A percentile compares a stretch with the other conserved stretches of the same genome.
Evolutionary conservation across 108 stramenopile species (phyloP).

Genomic region (Skeletonema marinoi): DNA sequence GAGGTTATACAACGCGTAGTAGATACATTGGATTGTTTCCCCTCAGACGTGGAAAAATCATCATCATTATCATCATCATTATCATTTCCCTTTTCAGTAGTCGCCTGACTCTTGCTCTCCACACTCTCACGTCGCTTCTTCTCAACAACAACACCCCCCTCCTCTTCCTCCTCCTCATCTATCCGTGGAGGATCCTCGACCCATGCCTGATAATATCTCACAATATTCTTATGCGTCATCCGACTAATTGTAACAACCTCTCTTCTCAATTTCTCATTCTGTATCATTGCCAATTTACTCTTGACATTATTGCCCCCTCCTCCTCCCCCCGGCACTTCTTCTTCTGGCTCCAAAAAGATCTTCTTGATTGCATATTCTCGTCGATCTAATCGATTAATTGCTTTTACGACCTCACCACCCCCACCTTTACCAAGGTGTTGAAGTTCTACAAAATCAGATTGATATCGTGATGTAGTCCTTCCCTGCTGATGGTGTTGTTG

Average conservation of each 20-base stretch:
- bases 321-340: slow-evolving; percentile 21
- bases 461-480: slow-evolving; percentile 54
- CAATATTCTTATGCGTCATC: slow-evolving; percentile 84
- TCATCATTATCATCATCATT: too few relatives aligned
- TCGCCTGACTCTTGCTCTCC: slow-evolving; percentile 10
- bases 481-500: background rate
- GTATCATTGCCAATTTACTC: slow-evolving; percentile 52
- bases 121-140: background rate
- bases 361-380: slow-evolving; percentile 83
- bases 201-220: slow-evolving; percentile 85
- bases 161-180: slow-evolving; percentile 4
- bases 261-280: slow-evolving; percentile 77
- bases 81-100: slow-evolving; percentile 8
- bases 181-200: slow-evolving; percentile 43
- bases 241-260: slow-evolving; percentile 87
- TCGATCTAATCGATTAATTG: slow-evolving; percentile 79
- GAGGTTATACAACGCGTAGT: too few relatives aligned
- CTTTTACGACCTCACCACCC: slow-evolving; percentile 85
- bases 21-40: too few relatives aligned
- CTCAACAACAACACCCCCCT: background rate
- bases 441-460: slow-evolving; percentile 83
- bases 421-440: slow-evolving; percentile 79
- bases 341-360: slow-evolving; percentile 68
- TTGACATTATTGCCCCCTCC: background rate
- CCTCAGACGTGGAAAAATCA: slow-evolving; percentile 17